Evolutionary conservation across 2,329 filamentous ascomycete species (phyloP).

Genomic region (Bipolaris victoriae): DNA sequence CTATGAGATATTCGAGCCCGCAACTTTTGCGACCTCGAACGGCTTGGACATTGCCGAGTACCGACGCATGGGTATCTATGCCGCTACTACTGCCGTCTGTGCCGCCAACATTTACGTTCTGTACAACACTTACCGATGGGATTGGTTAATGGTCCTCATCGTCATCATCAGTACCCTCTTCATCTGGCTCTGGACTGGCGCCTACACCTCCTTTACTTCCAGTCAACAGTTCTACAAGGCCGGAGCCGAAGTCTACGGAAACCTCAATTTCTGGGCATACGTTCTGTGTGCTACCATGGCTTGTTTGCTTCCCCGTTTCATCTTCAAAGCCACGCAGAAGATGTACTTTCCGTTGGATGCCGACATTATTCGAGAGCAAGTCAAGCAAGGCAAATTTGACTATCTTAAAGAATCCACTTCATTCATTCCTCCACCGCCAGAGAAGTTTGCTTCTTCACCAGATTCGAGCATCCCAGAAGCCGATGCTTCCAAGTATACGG

Average conservation of each 20-base stretch:
- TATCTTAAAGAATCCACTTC: constrained; percentile 67
- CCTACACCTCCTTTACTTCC: constrained; percentile 71
- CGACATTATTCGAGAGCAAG: constrained; percentile 94
- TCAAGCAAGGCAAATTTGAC: constrained; percentile 80
- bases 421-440: constrained; percentile 53
- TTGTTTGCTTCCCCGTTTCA: constrained; percentile 86
- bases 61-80: constrained; percentile 82
- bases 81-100: constrained; percentile 82
- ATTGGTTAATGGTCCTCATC: constrained; percentile 91
- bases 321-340: constrained; percentile 87
- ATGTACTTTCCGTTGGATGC: constrained; percentile 91
- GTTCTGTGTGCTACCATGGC: constrained; percentile 79
- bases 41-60: constrained; percentile 81
- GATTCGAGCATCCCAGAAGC: constrained; percentile 65
- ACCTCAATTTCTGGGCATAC: constrained; percentile 86
- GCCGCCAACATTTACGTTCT: constrained; percentile 94
- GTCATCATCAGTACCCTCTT: constrained; percentile 82
- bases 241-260: constrained; percentile 77
- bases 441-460: constrained; percentile 56
- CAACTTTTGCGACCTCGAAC: constrained; percentile 71
- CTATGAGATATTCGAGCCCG: constrained; percentile 76
- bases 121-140: constrained; percentile 97
- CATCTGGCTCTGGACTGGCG: constrained; percentile 94
- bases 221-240: constrained; percentile 75
- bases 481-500: constrained; percentile 49